These are phyloP conservation scores for Panicum miliaceum DNA, from an alignment of 176 grass and related monocot species.

Conservation along the genomic window DNA sequence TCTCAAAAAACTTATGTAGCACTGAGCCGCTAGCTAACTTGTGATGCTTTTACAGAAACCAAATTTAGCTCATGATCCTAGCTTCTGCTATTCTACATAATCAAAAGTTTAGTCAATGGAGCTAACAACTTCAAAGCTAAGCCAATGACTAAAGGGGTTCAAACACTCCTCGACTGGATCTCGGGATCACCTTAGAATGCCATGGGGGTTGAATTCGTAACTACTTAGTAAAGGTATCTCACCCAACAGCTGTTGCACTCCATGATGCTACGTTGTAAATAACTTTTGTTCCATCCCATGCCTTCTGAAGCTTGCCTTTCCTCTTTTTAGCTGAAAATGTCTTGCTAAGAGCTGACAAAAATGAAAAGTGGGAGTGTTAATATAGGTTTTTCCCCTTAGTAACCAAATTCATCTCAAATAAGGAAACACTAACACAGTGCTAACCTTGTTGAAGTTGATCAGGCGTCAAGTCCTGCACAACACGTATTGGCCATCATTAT, in stretches of 20 bases:
- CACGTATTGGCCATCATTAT: conserved; percentile 39
- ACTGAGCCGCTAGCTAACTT: background rate
- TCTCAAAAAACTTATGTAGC: background rate
- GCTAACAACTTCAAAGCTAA: background rate
- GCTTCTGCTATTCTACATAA: background rate
- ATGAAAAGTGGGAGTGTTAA: background rate
- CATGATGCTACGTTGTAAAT: conserved; percentile 93
- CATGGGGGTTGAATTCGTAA: background rate
- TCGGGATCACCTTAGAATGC: background rate
- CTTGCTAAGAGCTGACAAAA: conserved; percentile 77
- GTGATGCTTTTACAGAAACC: conserved; percentile 3
- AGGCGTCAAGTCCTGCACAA: conserved; percentile 91
- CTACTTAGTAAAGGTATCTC: conserved; percentile 15
- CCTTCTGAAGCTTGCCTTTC: conserved; percentile 81
- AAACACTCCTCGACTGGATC: background rate
- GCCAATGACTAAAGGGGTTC: background rate
- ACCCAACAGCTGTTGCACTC: conserved; percentile 94
- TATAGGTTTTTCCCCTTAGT: background rate
- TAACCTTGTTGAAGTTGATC: conserved; percentile 92
- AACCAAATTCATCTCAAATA: conserved; percentile 24
- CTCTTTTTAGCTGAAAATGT: conserved; percentile 85
- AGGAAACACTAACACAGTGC: background rate
- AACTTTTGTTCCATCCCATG: conserved; percentile 93
- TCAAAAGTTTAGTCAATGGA: background rate
- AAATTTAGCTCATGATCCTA: background rate